A percentile compares a stretch with the other conserved stretches of the same genome.
phyloP scores from a whole-genome alignment of 345 rosid species.

The Bruguiera parviflora region DNA sequence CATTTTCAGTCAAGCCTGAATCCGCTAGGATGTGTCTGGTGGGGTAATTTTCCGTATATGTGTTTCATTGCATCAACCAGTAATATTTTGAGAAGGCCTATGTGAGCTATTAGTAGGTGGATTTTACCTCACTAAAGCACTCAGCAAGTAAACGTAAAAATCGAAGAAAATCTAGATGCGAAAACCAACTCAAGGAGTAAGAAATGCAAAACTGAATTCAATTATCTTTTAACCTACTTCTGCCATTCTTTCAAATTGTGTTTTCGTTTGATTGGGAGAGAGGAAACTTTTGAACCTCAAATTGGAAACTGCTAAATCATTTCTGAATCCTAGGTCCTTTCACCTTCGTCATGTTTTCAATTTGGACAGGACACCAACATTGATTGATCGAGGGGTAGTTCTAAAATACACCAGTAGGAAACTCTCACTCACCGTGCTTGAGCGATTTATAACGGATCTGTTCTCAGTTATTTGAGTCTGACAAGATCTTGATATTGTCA shows the following conservation, averaged over 20 bases:
- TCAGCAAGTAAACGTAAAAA: too few relatives aligned
- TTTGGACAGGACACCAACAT: slow-evolving; percentile 80
- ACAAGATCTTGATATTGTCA: slow-evolving; percentile 24
- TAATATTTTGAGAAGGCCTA: too few relatives aligned
- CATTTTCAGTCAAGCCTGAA: too few relatives aligned
- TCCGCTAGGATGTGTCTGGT: too few relatives aligned
- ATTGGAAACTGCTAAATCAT: not conserved
- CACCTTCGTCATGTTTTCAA: slow-evolving; percentile 76
- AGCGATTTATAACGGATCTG: not conserved
- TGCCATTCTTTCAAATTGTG: not conserved
- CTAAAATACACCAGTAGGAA: not conserved
- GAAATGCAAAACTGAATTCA: too few relatives aligned
- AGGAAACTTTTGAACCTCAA: not conserved
- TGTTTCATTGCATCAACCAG: too few relatives aligned
- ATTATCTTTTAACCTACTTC: too few relatives aligned
- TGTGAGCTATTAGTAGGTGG: too few relatives aligned
- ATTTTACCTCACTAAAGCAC: too few relatives aligned
- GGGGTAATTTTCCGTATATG: too few relatives aligned
- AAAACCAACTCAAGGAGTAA: too few relatives aligned
- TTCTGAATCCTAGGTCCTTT: slow-evolving; percentile 54
- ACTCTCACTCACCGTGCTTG: not conserved
- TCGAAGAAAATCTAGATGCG: too few relatives aligned
- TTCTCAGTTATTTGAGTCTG: not conserved
- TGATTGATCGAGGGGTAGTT: slow-evolving; percentile 81
- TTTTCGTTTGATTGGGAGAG: not conserved